Conservation (phyloP, 164 flowering plant genomes). For the Akebia trifoliata region DNA sequence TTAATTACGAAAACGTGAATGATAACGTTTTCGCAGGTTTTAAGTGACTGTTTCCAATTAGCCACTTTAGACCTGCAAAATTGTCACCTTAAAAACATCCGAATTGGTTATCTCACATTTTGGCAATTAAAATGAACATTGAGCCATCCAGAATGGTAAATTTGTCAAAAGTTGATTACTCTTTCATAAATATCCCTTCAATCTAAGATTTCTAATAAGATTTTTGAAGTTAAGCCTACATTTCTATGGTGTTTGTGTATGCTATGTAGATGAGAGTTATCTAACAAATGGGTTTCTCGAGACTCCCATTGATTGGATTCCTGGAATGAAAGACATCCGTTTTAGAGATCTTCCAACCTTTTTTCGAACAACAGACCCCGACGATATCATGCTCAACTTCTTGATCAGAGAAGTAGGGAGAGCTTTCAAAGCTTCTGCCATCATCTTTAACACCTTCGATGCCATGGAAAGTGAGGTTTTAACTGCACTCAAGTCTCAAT, state of each 20-base stretch:
- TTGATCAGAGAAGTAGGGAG: neutral
- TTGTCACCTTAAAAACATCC: too few relatives aligned
- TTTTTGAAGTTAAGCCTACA: too few relatives aligned
- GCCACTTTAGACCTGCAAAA: too few relatives aligned
- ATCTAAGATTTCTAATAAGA: neutral
- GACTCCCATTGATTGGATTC: conserved; percentile 29
- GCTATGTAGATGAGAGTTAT: conserved; percentile 27
- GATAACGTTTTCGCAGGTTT: too few relatives aligned
- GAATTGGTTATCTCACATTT: too few relatives aligned
- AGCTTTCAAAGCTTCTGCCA: conserved; percentile 6
- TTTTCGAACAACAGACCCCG: conserved; percentile 17
- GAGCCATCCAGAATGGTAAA: too few relatives aligned
- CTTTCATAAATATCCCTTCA: neutral
- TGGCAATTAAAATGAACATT: too few relatives aligned
- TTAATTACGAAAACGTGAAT: too few relatives aligned
- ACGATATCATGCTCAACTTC: conserved; percentile 16
- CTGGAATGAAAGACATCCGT: conserved; percentile 27
- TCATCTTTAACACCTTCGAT: conserved; percentile 20
- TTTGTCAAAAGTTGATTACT: neutral
- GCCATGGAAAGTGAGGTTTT: conserved; percentile 19
- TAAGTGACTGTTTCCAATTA: too few relatives aligned
- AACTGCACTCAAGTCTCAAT: neutral
- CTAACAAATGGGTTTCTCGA: conserved; percentile 28
- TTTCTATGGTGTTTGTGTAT: too few relatives aligned
- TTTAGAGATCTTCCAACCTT: conserved; percentile 26